Evolutionary conservation across 2,329 filamentous ascomycete species (phyloP).

Genomic region (Fonsecaea erecta): DNA sequence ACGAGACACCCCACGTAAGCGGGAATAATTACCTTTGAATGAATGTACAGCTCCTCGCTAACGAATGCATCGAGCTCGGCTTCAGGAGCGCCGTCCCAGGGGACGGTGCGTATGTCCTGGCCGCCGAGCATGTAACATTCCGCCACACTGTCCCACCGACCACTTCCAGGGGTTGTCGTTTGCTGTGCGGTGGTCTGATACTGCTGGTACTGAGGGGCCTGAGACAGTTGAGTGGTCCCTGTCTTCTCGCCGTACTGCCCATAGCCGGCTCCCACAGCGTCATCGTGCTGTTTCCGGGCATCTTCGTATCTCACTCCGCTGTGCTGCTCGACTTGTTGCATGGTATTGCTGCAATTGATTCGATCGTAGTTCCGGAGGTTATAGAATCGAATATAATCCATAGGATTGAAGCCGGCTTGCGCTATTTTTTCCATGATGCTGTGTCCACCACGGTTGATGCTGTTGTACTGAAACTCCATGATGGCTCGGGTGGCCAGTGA

Average conservation of each 20-base stretch:
- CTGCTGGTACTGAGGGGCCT: conserved; percentile 58
- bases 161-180: conserved; percentile 52
- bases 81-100: conserved; percentile 60
- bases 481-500: conserved; percentile 79
- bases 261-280: conserved; percentile 54
- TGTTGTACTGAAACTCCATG: conserved; percentile 85
- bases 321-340: conserved; percentile 46
- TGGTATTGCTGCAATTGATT: conserved; percentile 62
- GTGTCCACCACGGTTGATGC: conserved; percentile 75
- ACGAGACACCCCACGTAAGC: conserved; percentile 2
- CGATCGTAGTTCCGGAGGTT: conserved; percentile 84
- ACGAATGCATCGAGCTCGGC: conserved; percentile 67
- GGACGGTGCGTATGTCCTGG: conserved; percentile 68
- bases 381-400: conserved; percentile 79
- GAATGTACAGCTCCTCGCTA: conserved; percentile 66
- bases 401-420: conserved; percentile 69
- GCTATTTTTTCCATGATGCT: conserved; percentile 75
- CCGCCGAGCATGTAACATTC: conserved; percentile 83
- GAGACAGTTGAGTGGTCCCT: conserved; percentile 28
- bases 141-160: conserved; percentile 75
- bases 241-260: conserved; percentile 46
- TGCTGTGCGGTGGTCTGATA: conserved; percentile 73
- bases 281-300: conserved; percentile 50
- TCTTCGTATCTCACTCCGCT: conserved; percentile 53
- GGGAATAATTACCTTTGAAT: conserved; percentile 53